These are phyloP conservation scores for Solanum pimpinellifolium DNA, from an alignment of 257 asterid genomes.

Conservation along the genomic window DNA sequence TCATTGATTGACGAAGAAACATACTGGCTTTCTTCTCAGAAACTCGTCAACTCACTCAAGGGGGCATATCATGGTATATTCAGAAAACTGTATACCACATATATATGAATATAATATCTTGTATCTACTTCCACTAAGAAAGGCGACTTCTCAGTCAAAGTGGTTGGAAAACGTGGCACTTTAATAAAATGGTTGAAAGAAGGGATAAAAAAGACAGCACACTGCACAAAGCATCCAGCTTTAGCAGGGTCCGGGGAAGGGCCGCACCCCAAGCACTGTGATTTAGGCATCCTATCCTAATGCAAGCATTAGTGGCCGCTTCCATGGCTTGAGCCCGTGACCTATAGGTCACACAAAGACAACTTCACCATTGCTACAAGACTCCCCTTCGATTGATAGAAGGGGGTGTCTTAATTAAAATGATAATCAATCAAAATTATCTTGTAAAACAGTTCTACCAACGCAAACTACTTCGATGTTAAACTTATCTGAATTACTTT, in stretches of 20 bases:
- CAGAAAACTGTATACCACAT: background rate
- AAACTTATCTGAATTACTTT: background rate
- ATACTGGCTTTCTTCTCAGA: background rate
- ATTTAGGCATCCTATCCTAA: background rate
- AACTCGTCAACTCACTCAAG: background rate
- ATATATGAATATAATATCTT: background rate
- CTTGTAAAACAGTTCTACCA: background rate
- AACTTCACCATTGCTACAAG: background rate
- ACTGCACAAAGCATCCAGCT: background rate
- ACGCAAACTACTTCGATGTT: background rate
- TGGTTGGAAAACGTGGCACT: background rate
- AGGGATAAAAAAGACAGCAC: background rate
- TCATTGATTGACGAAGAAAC: background rate
- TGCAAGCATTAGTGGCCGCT: background rate
- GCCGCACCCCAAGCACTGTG: background rate
- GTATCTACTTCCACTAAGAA: background rate
- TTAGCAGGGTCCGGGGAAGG: background rate
- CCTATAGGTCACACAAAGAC: background rate
- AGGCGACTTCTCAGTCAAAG: background rate
- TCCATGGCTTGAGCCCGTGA: background rate
- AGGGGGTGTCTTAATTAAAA: background rate
- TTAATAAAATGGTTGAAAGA: background rate
- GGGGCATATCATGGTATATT: background rate
- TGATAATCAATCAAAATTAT: background rate
- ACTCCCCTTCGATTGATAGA: background rate